Conservation (phyloP, 2,329 filamentous ascomycete species). For the Aspergillus carbonarius region DNA sequence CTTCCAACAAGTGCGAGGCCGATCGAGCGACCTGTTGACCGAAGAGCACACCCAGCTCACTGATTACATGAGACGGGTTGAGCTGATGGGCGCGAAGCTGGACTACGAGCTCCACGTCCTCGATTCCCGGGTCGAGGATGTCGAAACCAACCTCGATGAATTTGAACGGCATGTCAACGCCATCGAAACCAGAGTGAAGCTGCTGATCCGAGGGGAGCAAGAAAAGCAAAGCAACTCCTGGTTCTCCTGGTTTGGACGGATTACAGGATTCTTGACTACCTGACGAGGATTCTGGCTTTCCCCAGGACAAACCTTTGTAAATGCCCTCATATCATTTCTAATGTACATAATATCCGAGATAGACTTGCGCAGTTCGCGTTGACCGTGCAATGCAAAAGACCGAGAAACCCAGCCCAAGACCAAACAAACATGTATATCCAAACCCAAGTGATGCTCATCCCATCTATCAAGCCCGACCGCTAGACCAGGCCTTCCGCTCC, state of each 20-base stretch:
- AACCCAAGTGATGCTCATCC: slow-evolving; percentile 1
- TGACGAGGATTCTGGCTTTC: slow-evolving; percentile 4
- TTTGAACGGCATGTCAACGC: slow-evolving; percentile 77
- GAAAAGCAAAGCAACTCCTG: slow-evolving; percentile 62
- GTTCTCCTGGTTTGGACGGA: slow-evolving; percentile 55
- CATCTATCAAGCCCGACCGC: neutral
- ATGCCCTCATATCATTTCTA: slow-evolving; percentile 21
- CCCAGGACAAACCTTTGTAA: slow-evolving; percentile 13
- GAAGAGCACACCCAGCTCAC: slow-evolving; percentile 68
- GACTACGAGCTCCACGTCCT: slow-evolving; percentile 88
- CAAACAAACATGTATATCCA: slow-evolving; percentile 1
- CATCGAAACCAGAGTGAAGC: slow-evolving; percentile 64
- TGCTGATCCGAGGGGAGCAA: slow-evolving; percentile 63
- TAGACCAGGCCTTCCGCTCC: neutral
- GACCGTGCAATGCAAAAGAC: slow-evolving; percentile 11
- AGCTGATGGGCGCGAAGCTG: slow-evolving; percentile 76
- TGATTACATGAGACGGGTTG: slow-evolving; percentile 74
- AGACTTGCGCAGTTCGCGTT: slow-evolving; percentile 8
- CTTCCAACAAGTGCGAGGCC: slow-evolving; percentile 66
- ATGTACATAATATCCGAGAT: slow-evolving; percentile 21
- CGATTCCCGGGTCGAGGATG: slow-evolving; percentile 77
- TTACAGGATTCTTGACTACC: neutral
- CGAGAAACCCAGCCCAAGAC: neutral
- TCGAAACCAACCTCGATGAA: slow-evolving; percentile 76
- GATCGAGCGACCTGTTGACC: slow-evolving; percentile 66